phyloP scores from a whole-genome alignment of 140 eudicot species.

The Cichorium intybus region DNA sequence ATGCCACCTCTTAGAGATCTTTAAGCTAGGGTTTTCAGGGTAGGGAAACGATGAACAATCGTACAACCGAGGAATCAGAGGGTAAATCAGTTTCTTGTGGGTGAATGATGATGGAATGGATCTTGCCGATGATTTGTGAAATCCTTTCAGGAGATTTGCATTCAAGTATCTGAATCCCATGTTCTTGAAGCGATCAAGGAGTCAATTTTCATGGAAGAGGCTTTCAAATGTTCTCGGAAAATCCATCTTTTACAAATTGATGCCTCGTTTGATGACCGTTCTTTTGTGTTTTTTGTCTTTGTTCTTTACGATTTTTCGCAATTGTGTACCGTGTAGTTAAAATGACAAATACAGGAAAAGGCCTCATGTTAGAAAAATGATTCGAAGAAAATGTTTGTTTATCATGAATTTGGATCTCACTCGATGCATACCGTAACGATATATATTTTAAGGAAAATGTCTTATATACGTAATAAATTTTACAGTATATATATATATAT shows the following conservation, averaged over 20 bases:
- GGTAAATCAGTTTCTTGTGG: background rate
- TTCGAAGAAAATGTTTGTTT: no score
- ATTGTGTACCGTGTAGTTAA: no score
- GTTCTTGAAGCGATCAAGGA: slow-evolving; percentile 7
- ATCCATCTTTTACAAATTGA: slow-evolving; percentile 8
- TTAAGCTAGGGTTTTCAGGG: slow-evolving; percentile 47
- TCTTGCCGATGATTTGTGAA: slow-evolving; percentile 24
- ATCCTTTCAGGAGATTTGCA: slow-evolving; percentile 29
- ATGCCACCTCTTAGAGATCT: slow-evolving; percentile 62
- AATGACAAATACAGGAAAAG: no score
- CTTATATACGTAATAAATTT: no score
- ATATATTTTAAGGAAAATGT: no score
- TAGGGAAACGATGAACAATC: slow-evolving; percentile 7
- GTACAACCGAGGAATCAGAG: slow-evolving; percentile 24
- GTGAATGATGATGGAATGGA: slow-evolving; percentile 16
- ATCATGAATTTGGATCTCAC: no score
- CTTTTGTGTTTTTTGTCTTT: background rate
- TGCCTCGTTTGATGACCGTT: background rate
- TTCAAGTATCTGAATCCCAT: slow-evolving; percentile 42
- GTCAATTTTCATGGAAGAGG: slow-evolving; percentile 8
- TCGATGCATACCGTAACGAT: no score
- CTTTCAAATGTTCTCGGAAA: slow-evolving; percentile 8
- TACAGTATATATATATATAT: no score
- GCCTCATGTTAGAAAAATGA: no score
- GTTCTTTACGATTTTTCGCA: no score